These are phyloP conservation scores for Papiliotrema fonsecae DNA, from an alignment of 1,284 basidiomycete species.

Conservation along the genomic window DNA sequence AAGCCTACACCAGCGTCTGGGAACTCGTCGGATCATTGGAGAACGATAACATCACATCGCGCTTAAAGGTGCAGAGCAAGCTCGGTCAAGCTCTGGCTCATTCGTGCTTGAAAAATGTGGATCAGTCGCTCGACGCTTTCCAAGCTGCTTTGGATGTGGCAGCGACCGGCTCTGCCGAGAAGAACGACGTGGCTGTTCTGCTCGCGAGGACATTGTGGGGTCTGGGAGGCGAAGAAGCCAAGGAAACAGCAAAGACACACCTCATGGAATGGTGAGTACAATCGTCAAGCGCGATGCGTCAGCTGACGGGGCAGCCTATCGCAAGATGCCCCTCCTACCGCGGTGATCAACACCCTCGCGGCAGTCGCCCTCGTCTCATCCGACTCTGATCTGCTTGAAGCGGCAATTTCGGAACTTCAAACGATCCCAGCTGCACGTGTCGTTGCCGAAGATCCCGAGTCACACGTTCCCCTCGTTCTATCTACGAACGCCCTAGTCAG, in stretches of 20 bases:
- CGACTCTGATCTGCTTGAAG: conserved; percentile 77
- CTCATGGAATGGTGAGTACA: conserved; percentile 73
- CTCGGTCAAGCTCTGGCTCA: conserved; percentile 67
- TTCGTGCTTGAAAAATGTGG: conserved; percentile 62
- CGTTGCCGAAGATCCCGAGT: conserved; percentile 24
- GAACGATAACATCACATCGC: conserved; percentile 49
- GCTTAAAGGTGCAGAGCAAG: conserved; percentile 60
- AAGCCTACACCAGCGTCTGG: conserved; percentile 67
- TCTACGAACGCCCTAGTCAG: conserved; percentile 23
- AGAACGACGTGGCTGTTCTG: conserved; percentile 67
- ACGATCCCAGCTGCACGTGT: conserved; percentile 15
- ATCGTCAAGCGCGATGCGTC: not conserved
- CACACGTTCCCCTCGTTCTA: conserved; percentile 30
- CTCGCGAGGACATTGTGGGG: conserved; percentile 79
- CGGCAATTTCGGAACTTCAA: conserved; percentile 75
- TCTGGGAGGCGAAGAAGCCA: conserved; percentile 65
- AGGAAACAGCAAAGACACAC: conserved; percentile 71
- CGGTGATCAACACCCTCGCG: conserved; percentile 74
- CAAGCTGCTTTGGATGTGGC: conserved; percentile 61
- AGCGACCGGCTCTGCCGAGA: conserved; percentile 46
- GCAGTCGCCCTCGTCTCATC: conserved; percentile 77
- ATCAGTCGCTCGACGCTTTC: conserved; percentile 61
- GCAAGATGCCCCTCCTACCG: conserved; percentile 56
- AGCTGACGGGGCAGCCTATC: conserved; percentile 53
- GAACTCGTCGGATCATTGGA: conserved; percentile 57